phyloP scores from a whole-genome alignment of 768 basidiomycete genomes.

The Gautieria morchelliformis region DNA sequence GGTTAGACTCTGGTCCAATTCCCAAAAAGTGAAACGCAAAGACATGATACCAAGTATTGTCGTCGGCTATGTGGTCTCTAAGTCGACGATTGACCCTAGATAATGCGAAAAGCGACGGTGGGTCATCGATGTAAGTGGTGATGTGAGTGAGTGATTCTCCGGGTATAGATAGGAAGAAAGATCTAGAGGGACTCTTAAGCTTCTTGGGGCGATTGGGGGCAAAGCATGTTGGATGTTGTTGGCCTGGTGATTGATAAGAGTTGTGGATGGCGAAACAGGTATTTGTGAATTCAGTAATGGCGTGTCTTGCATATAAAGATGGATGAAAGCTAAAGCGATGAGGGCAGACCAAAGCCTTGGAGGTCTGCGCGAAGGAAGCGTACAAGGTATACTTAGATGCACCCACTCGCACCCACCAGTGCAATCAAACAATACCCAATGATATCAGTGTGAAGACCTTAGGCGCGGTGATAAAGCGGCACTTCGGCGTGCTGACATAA shows the following conservation, averaged over 20 bases:
- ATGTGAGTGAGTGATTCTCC: slow-evolving; percentile 67
- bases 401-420: background rate
- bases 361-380: background rate
- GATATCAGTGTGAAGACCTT: too few relatives aligned
- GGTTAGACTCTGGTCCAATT: slow-evolving; percentile 52
- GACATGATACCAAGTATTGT: slow-evolving; percentile 73
- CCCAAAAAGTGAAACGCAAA: slow-evolving; percentile 60
- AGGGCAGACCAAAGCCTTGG: background rate
- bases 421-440: too few relatives aligned
- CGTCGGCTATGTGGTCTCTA: slow-evolving; percentile 59
- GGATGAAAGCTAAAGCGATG: background rate
- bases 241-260: background rate
- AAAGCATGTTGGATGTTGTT: background rate
- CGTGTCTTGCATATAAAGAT: slow-evolving; percentile 9
- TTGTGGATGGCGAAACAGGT: slow-evolving; percentile 1
- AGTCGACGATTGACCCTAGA: slow-evolving; percentile 41
- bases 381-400: background rate
- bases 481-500: too few relatives aligned
- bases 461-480: too few relatives aligned
- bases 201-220: background rate
- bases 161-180: slow-evolving; percentile 46
- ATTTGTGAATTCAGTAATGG: slow-evolving; percentile 6
- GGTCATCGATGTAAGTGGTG: slow-evolving; percentile 56
- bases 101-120: slow-evolving; percentile 50
- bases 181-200: background rate